A percentile compares a stretch with the other conserved stretches of the same genome.
phyloP scores from a whole-genome alignment of 768 basidiomycete species.

The Kwoniella mangroviensis region DNA sequence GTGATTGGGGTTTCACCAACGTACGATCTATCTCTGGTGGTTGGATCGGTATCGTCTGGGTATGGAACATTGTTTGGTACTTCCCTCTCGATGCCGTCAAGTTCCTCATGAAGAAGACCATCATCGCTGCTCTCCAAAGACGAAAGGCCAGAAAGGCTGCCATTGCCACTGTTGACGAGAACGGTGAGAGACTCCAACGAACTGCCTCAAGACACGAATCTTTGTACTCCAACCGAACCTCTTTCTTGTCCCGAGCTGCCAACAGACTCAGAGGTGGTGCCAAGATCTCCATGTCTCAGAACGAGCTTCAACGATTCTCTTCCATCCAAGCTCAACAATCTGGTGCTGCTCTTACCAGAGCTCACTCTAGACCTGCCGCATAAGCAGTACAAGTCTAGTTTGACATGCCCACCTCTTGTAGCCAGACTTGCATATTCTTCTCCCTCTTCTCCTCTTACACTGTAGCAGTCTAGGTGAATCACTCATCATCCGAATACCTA shows the following conservation, averaged over 20 bases:
- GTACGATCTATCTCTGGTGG: slow-evolving; percentile 80
- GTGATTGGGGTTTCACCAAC: slow-evolving; percentile 90
- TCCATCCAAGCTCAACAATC: slow-evolving; percentile 57
- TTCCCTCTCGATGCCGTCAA: slow-evolving; percentile 93
- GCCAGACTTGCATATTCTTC: slow-evolving; percentile 8
- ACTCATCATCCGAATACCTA: neutral
- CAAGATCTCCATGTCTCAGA: slow-evolving; percentile 60
- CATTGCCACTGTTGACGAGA: slow-evolving; percentile 61
- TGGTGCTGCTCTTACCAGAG: slow-evolving; percentile 56
- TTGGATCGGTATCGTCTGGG: slow-evolving; percentile 97
- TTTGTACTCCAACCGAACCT: slow-evolving; percentile 91
- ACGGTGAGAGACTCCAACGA: slow-evolving; percentile 76
- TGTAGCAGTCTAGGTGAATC: slow-evolving; percentile 16
- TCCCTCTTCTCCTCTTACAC: neutral
- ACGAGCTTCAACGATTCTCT: slow-evolving; percentile 56
- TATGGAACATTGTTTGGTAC: slow-evolving; percentile 93
- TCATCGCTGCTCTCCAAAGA: slow-evolving; percentile 81
- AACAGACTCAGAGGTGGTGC: slow-evolving; percentile 77
- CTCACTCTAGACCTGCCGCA: slow-evolving; percentile 42
- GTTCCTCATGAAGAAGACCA: slow-evolving; percentile 91
- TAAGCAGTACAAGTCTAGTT: slow-evolving; percentile 13
- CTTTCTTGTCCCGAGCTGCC: slow-evolving; percentile 85
- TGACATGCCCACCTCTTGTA: neutral
- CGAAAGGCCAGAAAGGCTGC: slow-evolving; percentile 59
- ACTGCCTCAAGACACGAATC: slow-evolving; percentile 93